Conservation (phyloP, 306 rosid genomes). For the Malus asiatica region DNA sequence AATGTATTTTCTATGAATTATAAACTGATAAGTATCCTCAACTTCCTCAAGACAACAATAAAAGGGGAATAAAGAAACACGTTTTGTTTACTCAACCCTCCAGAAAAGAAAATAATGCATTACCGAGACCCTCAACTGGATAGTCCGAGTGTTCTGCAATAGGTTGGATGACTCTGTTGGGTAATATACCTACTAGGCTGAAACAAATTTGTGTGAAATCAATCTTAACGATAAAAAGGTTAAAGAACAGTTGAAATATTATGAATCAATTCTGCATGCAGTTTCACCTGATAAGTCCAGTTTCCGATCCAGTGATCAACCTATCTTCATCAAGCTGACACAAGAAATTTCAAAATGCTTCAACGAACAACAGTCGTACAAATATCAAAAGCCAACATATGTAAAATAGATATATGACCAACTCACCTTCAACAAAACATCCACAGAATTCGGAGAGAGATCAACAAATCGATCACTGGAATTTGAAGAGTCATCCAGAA, state of each 20-base stretch:
- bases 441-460: slow-evolving; percentile 69
- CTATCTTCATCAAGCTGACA: slow-evolving; percentile 91
- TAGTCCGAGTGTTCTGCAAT: slow-evolving; percentile 86
- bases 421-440: slow-evolving; percentile 75
- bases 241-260: not conserved
- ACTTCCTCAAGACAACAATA: not conserved
- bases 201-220: not conserved
- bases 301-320: slow-evolving; percentile 81
- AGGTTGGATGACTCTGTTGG: slow-evolving; percentile 82
- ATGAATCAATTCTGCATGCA: not conserved
- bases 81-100: not conserved
- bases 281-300: slow-evolving; percentile 85
- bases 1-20: not conserved
- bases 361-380: not conserved
- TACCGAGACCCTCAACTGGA: slow-evolving; percentile 91
- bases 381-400: slow-evolving; percentile 1
- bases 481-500: slow-evolving; percentile 18
- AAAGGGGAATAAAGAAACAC: not conserved
- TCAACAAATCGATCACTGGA: slow-evolving; percentile 77
- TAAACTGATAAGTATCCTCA: not conserved
- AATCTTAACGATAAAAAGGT: slow-evolving; percentile 1
- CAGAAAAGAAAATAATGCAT: slow-evolving; percentile 14
- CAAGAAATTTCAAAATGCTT: not conserved
- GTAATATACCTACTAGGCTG: slow-evolving; percentile 80
- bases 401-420: slow-evolving; percentile 6